Percentiles rank a stretch among this genome's conserved stretches.
These are phyloP conservation scores for Pseudoscleropodium purum DNA, from an alignment of 225 moss, liverwort and hornwort species.

Conservation along the genomic window DNA sequence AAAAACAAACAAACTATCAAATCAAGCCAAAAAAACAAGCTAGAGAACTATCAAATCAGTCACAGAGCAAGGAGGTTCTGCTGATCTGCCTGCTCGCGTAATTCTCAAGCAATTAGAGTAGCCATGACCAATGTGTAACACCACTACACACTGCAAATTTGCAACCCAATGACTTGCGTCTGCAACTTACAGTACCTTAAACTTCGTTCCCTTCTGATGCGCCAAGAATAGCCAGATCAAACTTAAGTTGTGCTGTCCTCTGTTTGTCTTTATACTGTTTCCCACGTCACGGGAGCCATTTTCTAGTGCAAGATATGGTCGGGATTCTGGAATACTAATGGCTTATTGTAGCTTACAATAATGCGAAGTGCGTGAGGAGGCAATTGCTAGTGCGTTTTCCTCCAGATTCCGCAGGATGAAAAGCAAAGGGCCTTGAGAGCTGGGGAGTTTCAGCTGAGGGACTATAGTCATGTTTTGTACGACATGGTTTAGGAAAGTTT, in stretches of 20 bases:
- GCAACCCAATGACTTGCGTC: neutral
- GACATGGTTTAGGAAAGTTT: neutral
- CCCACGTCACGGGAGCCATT: too few relatives aligned
- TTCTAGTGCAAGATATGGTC: neutral
- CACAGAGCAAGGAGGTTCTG: neutral
- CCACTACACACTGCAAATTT: neutral
- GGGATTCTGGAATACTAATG: neutral
- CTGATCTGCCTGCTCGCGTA: neutral
- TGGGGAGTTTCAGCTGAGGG: neutral
- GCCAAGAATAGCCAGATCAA: neutral
- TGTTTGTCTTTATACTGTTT: neutral
- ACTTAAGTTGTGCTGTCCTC: too few relatives aligned
- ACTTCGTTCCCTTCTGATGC: neutral
- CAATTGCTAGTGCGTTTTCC: neutral
- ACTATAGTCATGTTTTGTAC: neutral
- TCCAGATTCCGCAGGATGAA: neutral
- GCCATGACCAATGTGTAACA: neutral
- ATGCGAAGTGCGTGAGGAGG: neutral
- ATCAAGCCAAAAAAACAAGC: neutral
- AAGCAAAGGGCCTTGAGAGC: neutral
- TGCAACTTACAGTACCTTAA: neutral
- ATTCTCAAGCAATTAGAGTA: neutral
- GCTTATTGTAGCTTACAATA: neutral
- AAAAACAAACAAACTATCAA: neutral
- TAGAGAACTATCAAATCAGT: neutral